Evolutionary conservation across 306 rosid species (phyloP), one percentile per base, ranked within the genome.

Genomic region (Dicorynia guianensis): DNA sequence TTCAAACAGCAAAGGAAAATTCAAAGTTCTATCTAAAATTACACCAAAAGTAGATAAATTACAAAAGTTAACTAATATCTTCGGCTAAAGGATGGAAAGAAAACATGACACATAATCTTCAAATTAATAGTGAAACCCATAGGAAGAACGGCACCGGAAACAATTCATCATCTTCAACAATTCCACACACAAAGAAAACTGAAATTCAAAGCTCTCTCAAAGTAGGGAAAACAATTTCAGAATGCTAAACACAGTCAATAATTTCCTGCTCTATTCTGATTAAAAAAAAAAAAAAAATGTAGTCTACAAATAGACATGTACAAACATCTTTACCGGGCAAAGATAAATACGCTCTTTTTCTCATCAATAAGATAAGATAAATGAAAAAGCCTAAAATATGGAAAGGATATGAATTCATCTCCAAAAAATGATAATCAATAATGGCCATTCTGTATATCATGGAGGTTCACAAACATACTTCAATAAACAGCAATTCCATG

Each of bases 281-380:
- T 42, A n/a, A n/a, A n/a, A 54, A 69, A 67, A 65, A 38, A 57
- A 70, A 67, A 56, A n/a, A 71, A 14, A 18, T 10, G 38, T 57
- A 46, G 61, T 34, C 78, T 40, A 30, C 9, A 38, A 63, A 49
- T 50, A 74, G 69, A 61, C 47, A 58, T 5, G 50, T 56, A 64
- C 18, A 72, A 66, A 52, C 34, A 77, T 30, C 50, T 47, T 42
- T 49, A 54, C 48, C 25, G 67, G 52, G 53, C 20, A 47, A 42
- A 34, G 10, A 53, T 64, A 36, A 66, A 43, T 9, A 57, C 30
- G 58, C 71, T 75, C 44, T 44, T 56, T 53, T 56, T 53, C 57
- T 59, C 54, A 58, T 48, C 30, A 25, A 4, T 33, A 8, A 56
- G 25, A 74, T 42, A 57, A 70, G 46, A 55, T 52, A n/a, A 15